Conservation (phyloP, 2,329 filamentous ascomycete species). For the Aspergillus chevalieri region DNA sequence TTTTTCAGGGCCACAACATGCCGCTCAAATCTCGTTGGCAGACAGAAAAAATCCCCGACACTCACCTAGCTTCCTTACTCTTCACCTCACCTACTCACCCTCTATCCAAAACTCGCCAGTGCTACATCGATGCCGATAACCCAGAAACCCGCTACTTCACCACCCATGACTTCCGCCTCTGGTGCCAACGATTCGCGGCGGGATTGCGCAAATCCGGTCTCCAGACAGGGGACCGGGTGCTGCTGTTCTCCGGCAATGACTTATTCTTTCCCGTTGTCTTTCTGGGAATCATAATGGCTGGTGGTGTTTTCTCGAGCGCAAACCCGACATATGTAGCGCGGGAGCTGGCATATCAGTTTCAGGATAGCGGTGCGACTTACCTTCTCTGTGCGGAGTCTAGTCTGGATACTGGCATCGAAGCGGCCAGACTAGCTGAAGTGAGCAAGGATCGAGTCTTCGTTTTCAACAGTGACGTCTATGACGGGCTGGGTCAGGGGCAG, state of each 20-base stretch:
- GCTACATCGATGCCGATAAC: constrained; percentile 58
- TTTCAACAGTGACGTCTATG: constrained; percentile 55
- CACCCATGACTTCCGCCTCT: constrained; percentile 58
- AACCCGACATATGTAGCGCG: constrained; percentile 64
- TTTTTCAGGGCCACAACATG: constrained; percentile 34
- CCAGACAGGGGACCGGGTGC: constrained; percentile 60
- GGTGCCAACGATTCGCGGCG: constrained; percentile 65
- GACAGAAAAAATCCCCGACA: constrained; percentile 39
- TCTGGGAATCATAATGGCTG: constrained; percentile 69
- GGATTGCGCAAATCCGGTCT: constrained; percentile 62
- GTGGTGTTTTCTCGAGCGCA: constrained; percentile 70
- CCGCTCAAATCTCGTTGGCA: constrained; percentile 48
- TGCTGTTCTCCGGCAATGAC: constrained; percentile 68
- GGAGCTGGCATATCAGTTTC: constrained; percentile 69
- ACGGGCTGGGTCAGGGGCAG: constrained; percentile 32
- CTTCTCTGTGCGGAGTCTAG: constrained; percentile 55
- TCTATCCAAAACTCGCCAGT: constrained; percentile 40
- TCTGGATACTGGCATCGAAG: constrained; percentile 60
- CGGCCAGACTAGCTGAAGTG: constrained; percentile 56
- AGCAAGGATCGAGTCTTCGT: constrained; percentile 53
- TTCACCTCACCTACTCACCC: constrained; percentile 46
- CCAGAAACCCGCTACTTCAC: constrained; percentile 65
- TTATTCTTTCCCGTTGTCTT: constrained; percentile 67
- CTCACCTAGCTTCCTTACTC: constrained; percentile 37
- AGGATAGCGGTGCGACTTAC: constrained; percentile 62